Evolutionary conservation across 345 rosid genomes (phyloP), one percentile per base, ranked within the genome.

Genomic region (Punica granatum): DNA sequence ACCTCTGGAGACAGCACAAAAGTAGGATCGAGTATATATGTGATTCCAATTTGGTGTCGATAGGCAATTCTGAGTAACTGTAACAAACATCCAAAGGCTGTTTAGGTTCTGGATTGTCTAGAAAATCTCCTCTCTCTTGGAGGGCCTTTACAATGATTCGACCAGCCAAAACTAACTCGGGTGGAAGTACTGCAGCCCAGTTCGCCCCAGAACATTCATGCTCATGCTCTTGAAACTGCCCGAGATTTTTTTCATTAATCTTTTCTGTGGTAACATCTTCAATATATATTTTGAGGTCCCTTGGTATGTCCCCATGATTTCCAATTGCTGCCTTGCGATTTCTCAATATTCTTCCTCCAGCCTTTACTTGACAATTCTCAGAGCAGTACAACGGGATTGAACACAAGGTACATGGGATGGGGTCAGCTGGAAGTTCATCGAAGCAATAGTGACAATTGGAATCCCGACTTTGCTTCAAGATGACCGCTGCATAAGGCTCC

Each of bases 361-460:
- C 90, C 28, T 36, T 81, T 48, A 70, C 53, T 75, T 73, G 87
- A 76, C 96, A 92, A 74, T 69, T 72, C 72, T 84, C 81, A 39
- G 96, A 92, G 79, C 96, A 92, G 78, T 90, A 92, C 62, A 82
- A 66, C 69, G 94, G 80, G 67, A 85, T 73, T 60, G 95, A 81
- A 81, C 98, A 92, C 48, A 85, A 82, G 42, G 76, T 51, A 72
- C 96, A 90, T 39, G 92, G 95, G 71, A 92, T 78, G n/a, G 70
- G 58, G 73, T 92, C 96, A 48, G 70, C 77, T 15, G 92, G 92
- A 44, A 92, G 76, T 76, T 88, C 87, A 78, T 82, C 85, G 69
- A 92, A 75, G 85, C 98, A 90, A 81, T 82, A 86, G 72, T 90
- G 98, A 72, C 95, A 92, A 71, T 90, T 88, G 21, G 87, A 80